Conservation (phyloP, 2,329 filamentous ascomycete species). For the Aspergillus fructus region DNA sequence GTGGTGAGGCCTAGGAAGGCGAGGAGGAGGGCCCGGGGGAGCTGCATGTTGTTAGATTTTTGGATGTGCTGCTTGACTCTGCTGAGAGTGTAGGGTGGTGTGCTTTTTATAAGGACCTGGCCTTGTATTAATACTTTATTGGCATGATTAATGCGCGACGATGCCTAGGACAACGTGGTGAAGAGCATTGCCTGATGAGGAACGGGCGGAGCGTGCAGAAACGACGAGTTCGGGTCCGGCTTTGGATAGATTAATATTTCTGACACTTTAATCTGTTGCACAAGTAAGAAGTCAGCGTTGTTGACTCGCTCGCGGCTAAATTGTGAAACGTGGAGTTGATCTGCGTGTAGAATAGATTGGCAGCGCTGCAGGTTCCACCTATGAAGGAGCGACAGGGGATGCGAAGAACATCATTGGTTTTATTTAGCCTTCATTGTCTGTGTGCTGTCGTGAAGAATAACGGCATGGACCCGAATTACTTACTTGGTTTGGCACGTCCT, state of each 20-base stretch:
- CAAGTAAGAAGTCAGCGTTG: background rate
- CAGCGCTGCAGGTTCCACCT: no score
- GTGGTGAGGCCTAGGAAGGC: constrained; percentile 10
- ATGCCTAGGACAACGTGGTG: background rate
- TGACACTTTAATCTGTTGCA: background rate
- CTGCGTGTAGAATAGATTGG: no score
- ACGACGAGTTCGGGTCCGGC: background rate
- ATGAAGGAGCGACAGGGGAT: no score
- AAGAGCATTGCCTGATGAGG: background rate
- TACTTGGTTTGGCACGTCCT: no score
- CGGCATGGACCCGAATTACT: no score
- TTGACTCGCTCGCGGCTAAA: constrained; percentile 5
- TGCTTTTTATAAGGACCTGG: background rate
- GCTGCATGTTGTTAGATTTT: constrained; percentile 5
- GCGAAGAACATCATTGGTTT: no score
- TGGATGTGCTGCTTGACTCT: background rate
- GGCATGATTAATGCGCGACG: background rate
- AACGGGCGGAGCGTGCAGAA: constrained; percentile 1
- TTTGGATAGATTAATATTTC: constrained; percentile 4
- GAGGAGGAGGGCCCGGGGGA: background rate
- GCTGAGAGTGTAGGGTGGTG: background rate
- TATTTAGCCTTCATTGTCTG: no score
- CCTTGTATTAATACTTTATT: background rate
- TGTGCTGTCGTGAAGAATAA: no score
- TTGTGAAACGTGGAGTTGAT: constrained; percentile 8